Percentiles rank a stretch among this genome's conserved stretches.
Evolutionary conservation across 73 alveolate species (phyloP).

Genomic region (Tetrahymena malaccensis): DNA sequence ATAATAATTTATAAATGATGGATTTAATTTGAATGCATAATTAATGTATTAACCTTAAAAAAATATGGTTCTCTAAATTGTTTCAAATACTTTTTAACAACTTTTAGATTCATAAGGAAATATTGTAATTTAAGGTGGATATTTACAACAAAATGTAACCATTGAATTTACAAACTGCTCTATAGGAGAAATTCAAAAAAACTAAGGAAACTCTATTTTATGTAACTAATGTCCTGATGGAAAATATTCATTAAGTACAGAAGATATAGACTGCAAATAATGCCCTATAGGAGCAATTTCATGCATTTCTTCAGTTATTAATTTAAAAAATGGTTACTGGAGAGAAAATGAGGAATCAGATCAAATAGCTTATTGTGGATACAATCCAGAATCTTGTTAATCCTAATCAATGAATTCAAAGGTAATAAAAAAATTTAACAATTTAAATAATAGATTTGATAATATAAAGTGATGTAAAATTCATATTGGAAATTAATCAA

Average conservation of each 20-base stretch:
- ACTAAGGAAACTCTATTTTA: not conserved
- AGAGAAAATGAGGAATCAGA: not conserved
- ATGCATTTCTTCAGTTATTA: not conserved
- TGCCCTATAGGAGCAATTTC: not conserved
- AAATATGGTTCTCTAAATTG: not conserved
- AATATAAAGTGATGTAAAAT: too few relatives aligned
- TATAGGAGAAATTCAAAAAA: not conserved
- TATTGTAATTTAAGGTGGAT: not conserved
- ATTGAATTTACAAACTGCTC: not conserved
- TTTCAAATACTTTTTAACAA: not conserved
- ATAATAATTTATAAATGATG: not conserved
- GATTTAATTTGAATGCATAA: not conserved
- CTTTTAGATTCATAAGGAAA: not conserved
- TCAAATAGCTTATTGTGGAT: not conserved
- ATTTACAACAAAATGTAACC: too few relatives aligned
- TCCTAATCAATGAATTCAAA: not conserved
- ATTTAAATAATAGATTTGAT: too few relatives aligned
- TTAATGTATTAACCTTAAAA: not conserved
- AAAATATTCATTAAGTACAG: not conserved
- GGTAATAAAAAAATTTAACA: not conserved
- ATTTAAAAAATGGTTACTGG: not conserved
- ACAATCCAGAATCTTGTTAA: not conserved
- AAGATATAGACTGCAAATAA: not conserved
- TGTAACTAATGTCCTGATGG: not conserved
- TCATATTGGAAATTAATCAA: too few relatives aligned